Base-by-base conservation (phyloP, 305 asterid genomes). In the Fraxinus sp. region DNA sequence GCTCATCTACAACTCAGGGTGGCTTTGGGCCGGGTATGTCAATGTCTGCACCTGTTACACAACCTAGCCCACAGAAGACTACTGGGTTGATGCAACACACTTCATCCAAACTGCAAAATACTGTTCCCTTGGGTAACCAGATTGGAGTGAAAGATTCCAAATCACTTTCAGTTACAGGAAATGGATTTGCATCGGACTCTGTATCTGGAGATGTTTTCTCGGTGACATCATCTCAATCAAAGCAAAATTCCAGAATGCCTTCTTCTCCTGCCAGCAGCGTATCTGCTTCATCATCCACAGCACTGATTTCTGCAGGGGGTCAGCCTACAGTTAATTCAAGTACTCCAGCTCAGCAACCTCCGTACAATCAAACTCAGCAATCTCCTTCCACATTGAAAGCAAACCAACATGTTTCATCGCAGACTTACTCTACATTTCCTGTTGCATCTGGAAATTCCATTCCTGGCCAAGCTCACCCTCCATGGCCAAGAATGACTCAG, bases 401-500 rank as follows among this genome's bases (percentile, higher is more conserved):
- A 73, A 86, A 90, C 84, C 97, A 87, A 85, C 89, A 89, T 77
- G 84, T 84, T 81, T 66, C 76, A 11, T 81, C 89, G 72, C 93
- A 85, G 83, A 84, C 83, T 59, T 81, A 95, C 77, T 78, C 91
- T 59, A 77, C 86, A 55, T 16, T 78, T 79, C 80, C 97, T 83
- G 83, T 74, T 85, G 91, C 86, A 81, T 84, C 86, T 62, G 89
- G 91, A 84, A 86, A 85, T 80, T 64, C 79, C 83, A 46, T 36
- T 32, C 52, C 90, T 81, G 46, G 33, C 7, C 94, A 89, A 83
- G 84, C 96, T 82, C 96, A 90, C 80, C 73, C 87, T 86, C 93
- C 94, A 71, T 94, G 98, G 99, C 98, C 98, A 81, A 96, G 83
- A 87, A 93, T 96, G 90, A 86, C 74, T 52, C 90, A 78, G 70